These are phyloP conservation scores for Trichoderma erinaceum DNA, from an alignment of 495 filamentous ascomycete genomes.

Conservation along the genomic window DNA sequence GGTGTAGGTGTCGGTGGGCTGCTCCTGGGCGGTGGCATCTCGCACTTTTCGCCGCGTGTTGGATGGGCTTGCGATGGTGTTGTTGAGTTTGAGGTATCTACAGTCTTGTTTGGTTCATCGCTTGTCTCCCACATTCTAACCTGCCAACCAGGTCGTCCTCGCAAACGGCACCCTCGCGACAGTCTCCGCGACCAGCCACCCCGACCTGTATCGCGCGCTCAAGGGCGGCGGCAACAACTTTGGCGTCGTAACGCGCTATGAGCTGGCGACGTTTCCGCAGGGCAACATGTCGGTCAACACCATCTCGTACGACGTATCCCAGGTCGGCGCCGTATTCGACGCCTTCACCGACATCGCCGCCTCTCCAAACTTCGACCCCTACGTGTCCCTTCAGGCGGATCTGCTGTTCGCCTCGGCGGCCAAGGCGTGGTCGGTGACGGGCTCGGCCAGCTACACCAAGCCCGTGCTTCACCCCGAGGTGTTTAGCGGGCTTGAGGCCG, in stretches of 20 bases:
- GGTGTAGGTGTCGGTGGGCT: conserved; percentile 39
- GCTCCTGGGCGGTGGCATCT: conserved; percentile 42
- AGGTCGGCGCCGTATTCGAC: conserved; percentile 17
- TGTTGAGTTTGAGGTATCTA: conserved; percentile 32
- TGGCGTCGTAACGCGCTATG: conserved; percentile 44
- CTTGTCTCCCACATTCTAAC: conserved; percentile 29
- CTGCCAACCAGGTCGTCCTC: conserved; percentile 42
- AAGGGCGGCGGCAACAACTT: conserved; percentile 51
- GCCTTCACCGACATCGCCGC: conserved; percentile 19
- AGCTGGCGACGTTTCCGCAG: conserved; percentile 24
- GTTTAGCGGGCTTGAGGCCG: conserved; percentile 10
- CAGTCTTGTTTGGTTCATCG: not conserved
- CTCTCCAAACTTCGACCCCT: conserved; percentile 20
- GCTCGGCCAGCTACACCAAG: conserved; percentile 20
- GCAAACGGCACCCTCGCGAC: conserved; percentile 46
- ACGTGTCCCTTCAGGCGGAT: conserved; percentile 20
- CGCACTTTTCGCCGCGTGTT: conserved; percentile 37
- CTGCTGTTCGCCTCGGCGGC: conserved; percentile 16
- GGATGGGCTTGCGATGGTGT: conserved; percentile 51
- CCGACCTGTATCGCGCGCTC: conserved; percentile 49
- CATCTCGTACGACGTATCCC: conserved; percentile 16
- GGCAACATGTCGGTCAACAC: conserved; percentile 19
- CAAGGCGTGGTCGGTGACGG: conserved; percentile 6
- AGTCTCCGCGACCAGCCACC: conserved; percentile 32
- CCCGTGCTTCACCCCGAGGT: conserved; percentile 17